These are phyloP conservation scores for Tolypocladium ophioglossoides DNA, from an alignment of 2,329 filamentous ascomycete genomes.

Conservation along the genomic window DNA sequence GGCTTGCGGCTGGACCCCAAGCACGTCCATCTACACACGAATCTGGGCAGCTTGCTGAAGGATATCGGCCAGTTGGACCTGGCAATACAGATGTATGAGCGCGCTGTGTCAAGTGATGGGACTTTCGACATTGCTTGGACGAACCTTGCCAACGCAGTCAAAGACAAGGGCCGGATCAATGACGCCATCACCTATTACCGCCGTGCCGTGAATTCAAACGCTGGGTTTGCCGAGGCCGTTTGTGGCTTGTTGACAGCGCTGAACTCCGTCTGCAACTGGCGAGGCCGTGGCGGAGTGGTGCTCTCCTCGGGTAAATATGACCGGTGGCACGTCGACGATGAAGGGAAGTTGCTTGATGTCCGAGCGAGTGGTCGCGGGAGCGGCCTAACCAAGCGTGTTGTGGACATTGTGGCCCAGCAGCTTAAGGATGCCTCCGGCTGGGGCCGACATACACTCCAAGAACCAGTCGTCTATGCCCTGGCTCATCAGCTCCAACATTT, in stretches of 20 bases:
- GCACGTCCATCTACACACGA: conserved; percentile 94
- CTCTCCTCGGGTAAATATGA: conserved; percentile 66
- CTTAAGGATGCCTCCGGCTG: conserved; percentile 76
- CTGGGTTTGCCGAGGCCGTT: conserved; percentile 92
- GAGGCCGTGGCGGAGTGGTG: conserved; percentile 74
- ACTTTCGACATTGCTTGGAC: conserved; percentile 94
- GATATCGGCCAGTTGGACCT: conserved; percentile 88
- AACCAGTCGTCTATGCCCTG: conserved; percentile 40
- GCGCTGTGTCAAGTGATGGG: conserved; percentile 84
- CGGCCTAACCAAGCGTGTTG: conserved; percentile 83
- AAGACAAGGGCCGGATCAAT: conserved; percentile 84
- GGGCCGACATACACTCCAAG: conserved; percentile 63
- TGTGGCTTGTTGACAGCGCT: conserved; percentile 90
- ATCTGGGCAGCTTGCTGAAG: conserved; percentile 87
- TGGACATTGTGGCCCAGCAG: conserved; percentile 83
- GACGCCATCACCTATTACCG: conserved; percentile 91
- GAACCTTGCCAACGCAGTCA: conserved; percentile 94
- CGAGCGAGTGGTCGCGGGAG: conserved; percentile 48
- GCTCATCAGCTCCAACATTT: conserved; percentile 32
- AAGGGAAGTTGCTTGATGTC: conserved; percentile 72
- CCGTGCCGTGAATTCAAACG: conserved; percentile 81
- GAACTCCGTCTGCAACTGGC: conserved; percentile 95
- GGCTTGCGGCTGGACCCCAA: conserved; percentile 75
- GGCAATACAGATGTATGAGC: conserved; percentile 95
- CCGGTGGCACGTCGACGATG: conserved; percentile 84